Evolutionary conservation across 495 filamentous ascomycete genomes (phyloP), one percentile per base, ranked within the genome.

Genomic region (Aspergillus heteromorphus): DNA sequence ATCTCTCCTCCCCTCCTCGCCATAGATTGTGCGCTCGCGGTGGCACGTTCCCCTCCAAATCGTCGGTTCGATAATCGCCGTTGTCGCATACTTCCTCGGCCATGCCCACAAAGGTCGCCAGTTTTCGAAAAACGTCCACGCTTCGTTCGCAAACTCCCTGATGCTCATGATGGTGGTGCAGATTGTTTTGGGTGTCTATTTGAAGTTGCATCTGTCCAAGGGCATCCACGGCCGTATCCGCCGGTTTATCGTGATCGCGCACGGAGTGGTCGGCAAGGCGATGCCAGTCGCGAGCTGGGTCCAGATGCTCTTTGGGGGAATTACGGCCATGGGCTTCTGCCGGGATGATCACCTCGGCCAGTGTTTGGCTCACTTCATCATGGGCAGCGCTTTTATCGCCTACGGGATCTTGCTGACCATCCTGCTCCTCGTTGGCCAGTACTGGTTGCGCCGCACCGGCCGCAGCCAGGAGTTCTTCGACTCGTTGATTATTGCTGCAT

Each of bases 381-480:
- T 98, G 95, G 93, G 93, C 17, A 87, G 86, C 54, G 92, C 92
- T 2, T 97, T 98, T 69, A 95, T 98, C 57, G 93, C 79, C 42
- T 97, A 97, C 64, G 93, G 89, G 16, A 87, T 97, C 45, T 64
- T 92, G 45, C 77, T 98, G 57, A 92, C 89, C 2, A 87, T 97
- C 41, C 73, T 97, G 13, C 79, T 97, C 25, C 77, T 96, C 10
- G 88, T 92, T 30, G 93, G 93, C 16, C 95, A 97, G 72, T 68
- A 79, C 18, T 97, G 91, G 92, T 69, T 98, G 48, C 83, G 81
- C 43, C 80, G 87, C 29, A 92, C 88, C 1, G 91, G 92, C 16
- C 83, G 89, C 20, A 92, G 88, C 51, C 93, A 97, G 71, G 93
- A 98, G 69, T 98, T 98, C 78, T 97, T 93, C 73, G 93, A 98